A percentile compares a stretch with the other conserved stretches of the same genome.
Evolutionary conservation across 495 filamentous ascomycete species (phyloP).

Genomic region (Stereocaulon alpinum): DNA sequence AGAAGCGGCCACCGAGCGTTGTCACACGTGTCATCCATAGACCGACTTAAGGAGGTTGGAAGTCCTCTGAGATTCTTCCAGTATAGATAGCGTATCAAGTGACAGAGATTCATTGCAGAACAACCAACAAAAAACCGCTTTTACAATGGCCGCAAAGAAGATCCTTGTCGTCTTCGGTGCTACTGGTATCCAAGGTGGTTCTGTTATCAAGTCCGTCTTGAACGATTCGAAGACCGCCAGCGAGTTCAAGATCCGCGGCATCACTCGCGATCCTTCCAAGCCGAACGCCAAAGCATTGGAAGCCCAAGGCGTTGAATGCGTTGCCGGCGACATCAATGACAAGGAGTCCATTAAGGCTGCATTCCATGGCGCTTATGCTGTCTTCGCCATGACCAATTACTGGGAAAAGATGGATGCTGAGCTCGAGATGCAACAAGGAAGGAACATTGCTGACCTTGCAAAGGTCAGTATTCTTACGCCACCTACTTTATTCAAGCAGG

Average conservation of each 20-base stretch:
- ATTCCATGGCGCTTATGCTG: constrained; percentile 37
- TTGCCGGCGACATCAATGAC: constrained; percentile 35
- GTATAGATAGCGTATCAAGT: neutral
- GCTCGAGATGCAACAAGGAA: constrained; percentile 46
- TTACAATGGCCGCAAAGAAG: constrained; percentile 25
- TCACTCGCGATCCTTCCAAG: constrained; percentile 44
- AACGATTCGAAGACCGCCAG: constrained; percentile 34
- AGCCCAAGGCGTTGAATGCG: constrained; percentile 37
- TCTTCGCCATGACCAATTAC: constrained; percentile 46
- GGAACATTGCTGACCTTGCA: constrained; percentile 44
- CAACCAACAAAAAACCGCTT: neutral
- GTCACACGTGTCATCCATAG: neutral
- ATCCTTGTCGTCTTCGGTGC: constrained; percentile 47
- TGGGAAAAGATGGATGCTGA: constrained; percentile 30
- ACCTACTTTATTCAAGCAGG: neutral
- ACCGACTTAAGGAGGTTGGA: neutral
- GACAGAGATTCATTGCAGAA: neutral
- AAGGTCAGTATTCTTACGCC: constrained; percentile 24
- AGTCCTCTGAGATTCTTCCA: neutral
- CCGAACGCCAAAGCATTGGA: constrained; percentile 33
- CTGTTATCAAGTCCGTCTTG: constrained; percentile 41
- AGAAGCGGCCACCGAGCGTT: neutral
- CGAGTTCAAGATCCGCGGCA: constrained; percentile 41
- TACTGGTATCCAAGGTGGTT: constrained; percentile 50
- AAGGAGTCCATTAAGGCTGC: constrained; percentile 32